Base-by-base conservation (phyloP, 495 filamentous ascomycete species). In the Penicillium mononematosum region DNA sequence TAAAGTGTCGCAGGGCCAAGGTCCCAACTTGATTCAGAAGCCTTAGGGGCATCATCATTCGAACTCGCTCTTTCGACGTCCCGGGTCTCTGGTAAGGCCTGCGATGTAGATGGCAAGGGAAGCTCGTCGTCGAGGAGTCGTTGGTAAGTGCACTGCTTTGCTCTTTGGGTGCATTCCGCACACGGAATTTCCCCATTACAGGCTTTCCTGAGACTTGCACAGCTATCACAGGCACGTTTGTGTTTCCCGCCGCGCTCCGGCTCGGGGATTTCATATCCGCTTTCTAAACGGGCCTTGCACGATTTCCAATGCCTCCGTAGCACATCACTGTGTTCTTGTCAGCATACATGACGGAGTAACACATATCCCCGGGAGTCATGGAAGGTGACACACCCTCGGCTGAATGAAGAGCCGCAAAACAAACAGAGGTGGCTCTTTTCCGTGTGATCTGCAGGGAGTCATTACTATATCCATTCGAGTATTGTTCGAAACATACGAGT, bases 231-330 rank as follows among this genome's bases (percentile, higher is more conserved):
- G 16, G 71, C 73, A 38, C 68, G 65, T 36, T 68, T 70, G 32
- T 69, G 63, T 44, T 74, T 74, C 2, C 70, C 70, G 4, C 66
- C 68, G 45, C 58, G 58, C 22, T 60, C 58, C 24, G 62, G 58
- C 19, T 68, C 56, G 17, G 70, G 73, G 8, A 73, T 69, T 14
- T 56, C 60, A 10, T 67, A 47, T 8, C 63, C 63, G 19, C 46
- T 49, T 24, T 62, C 48, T 48, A 63, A 49, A 2, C 71, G 71
- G 22, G 45, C 34, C 45, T 63, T 62, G 63, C 70, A 73, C 31
- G 70, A 66, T 60, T 70, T 72, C 70, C 70, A 73, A 36, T 73
- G 72, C 20, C 70, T 58, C 5, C 72, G 66, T 19, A 75, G 51
- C 0, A 66, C 69, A 38, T 73, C 72, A 10, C 70, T 73, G 24